These are phyloP conservation scores for Pyricularia pennisetigena DNA, from an alignment of 2,329 filamentous ascomycete species.

Conservation along the genomic window DNA sequence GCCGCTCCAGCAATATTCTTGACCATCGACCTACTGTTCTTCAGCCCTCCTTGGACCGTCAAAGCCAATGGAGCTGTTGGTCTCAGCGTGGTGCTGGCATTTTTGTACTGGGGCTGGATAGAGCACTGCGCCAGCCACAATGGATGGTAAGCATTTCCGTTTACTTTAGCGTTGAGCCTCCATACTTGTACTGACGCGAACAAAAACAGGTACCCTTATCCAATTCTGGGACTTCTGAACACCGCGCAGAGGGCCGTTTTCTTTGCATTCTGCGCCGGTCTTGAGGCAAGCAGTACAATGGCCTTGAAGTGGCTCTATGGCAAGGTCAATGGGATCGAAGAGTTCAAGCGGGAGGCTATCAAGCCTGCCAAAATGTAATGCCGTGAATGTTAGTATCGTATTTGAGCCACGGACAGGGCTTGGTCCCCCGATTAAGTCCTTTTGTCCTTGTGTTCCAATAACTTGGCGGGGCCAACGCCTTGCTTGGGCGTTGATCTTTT, in stretches of 20 bases:
- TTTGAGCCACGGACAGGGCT: neutral
- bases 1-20: slow-evolving; percentile 56
- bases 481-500: neutral
- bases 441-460: no score
- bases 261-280: slow-evolving; percentile 57
- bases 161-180: neutral
- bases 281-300: slow-evolving; percentile 64
- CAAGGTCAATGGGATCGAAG: slow-evolving; percentile 49
- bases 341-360: slow-evolving; percentile 24
- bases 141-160: slow-evolving; percentile 39
- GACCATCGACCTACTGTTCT: slow-evolving; percentile 52
- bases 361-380: slow-evolving; percentile 20
- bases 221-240: slow-evolving; percentile 62
- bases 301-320: slow-evolving; percentile 62
- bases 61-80: slow-evolving; percentile 47
- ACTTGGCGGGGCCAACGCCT: neutral
- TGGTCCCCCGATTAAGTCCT: no score
- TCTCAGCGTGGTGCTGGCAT: slow-evolving; percentile 48
- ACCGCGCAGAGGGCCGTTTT: slow-evolving; percentile 57
- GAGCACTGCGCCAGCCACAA: slow-evolving; percentile 67
- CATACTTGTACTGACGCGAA: neutral
- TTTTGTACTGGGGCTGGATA: slow-evolving; percentile 69
- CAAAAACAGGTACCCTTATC: slow-evolving; percentile 66
- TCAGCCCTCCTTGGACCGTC: slow-evolving; percentile 66
- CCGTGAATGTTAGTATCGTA: neutral